Evolutionary conservation across 2,329 filamentous ascomycete species (phyloP).

Genomic region (Zymoseptoria crescenta): DNA sequence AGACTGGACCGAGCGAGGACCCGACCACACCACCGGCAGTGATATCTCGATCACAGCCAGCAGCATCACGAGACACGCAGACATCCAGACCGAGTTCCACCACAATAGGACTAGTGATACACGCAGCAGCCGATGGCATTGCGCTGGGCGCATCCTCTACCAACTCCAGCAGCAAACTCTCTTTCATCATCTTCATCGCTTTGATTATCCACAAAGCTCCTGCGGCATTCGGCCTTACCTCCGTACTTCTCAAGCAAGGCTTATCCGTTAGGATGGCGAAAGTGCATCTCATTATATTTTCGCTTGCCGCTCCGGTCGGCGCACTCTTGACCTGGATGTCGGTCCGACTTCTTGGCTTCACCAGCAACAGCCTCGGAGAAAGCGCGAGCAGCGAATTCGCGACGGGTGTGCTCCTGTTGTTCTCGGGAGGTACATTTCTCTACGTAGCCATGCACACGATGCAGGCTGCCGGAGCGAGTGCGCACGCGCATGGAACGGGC

Average conservation of each 20-base stretch:
- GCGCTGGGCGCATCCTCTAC: constrained; percentile 79
- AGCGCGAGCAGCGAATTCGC: constrained; percentile 64
- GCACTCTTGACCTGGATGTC: constrained; percentile 76
- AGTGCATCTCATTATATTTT: constrained; percentile 83
- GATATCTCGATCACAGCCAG: constrained; percentile 4
- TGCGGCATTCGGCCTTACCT: constrained; percentile 92
- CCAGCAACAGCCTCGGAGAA: constrained; percentile 47
- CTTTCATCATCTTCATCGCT: constrained; percentile 87
- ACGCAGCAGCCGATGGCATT: constrained; percentile 90
- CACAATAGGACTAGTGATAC: constrained; percentile 90
- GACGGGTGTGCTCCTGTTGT: constrained; percentile 88
- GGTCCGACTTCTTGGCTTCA: constrained; percentile 63
- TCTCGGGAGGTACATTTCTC: constrained; percentile 92
- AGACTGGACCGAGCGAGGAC: constrained; percentile 17
- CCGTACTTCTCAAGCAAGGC: constrained; percentile 81
- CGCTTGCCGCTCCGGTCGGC: constrained; percentile 78
- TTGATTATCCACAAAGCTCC: constrained; percentile 92
- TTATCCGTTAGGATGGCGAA: constrained; percentile 78
- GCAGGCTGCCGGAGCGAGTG: constrained; percentile 57
- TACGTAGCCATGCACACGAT: constrained; percentile 99
- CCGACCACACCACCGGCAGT: constrained; percentile 12
- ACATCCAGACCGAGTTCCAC: constrained; percentile 38
- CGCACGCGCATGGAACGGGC: constrained; percentile 44
- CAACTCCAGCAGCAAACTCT: constrained; percentile 62
- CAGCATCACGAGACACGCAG: neutral